Conservation (phyloP, 768 basidiomycete species). For the Asterophora parasitica region DNA sequence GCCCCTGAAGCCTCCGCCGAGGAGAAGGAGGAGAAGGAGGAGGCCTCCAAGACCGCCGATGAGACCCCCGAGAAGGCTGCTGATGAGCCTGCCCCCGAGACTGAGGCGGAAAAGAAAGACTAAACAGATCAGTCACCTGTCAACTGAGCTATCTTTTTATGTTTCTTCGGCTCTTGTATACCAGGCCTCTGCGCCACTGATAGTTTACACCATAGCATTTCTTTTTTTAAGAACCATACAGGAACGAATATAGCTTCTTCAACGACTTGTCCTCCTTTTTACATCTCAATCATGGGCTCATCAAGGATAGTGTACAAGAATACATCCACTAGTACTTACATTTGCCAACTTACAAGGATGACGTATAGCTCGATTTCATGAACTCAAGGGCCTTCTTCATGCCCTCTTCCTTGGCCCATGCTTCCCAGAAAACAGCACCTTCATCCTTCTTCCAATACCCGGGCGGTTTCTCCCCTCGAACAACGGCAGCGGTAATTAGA, state of each 20-base stretch:
- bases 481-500: slow-evolving; percentile 71
- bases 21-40: slow-evolving; percentile 29
- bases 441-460: slow-evolving; percentile 75
- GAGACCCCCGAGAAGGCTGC: slow-evolving; percentile 19
- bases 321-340: slow-evolving; percentile 8
- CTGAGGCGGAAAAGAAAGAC: slow-evolving; percentile 23
- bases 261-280: neutral
- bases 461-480: slow-evolving; percentile 56
- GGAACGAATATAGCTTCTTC: slow-evolving; percentile 9
- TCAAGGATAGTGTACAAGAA: slow-evolving; percentile 8
- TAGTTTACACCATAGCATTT: slow-evolving; percentile 19
- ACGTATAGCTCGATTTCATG: neutral
- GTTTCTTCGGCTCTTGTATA: slow-evolving; percentile 9
- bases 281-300: neutral
- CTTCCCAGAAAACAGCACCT: slow-evolving; percentile 65
- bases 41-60: slow-evolving; percentile 28
- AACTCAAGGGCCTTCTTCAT: slow-evolving; percentile 5
- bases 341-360: slow-evolving; percentile 8
- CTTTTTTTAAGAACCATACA: slow-evolving; percentile 11
- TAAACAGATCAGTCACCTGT: slow-evolving; percentile 2
- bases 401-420: slow-evolving; percentile 69
- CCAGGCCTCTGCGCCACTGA: slow-evolving; percentile 16
- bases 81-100: slow-evolving; percentile 21
- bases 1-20: slow-evolving; percentile 24
- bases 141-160: slow-evolving; percentile 1